Base-by-base conservation (phyloP, 768 basidiomycete genomes). In the Trametes gibbosa region DNA sequence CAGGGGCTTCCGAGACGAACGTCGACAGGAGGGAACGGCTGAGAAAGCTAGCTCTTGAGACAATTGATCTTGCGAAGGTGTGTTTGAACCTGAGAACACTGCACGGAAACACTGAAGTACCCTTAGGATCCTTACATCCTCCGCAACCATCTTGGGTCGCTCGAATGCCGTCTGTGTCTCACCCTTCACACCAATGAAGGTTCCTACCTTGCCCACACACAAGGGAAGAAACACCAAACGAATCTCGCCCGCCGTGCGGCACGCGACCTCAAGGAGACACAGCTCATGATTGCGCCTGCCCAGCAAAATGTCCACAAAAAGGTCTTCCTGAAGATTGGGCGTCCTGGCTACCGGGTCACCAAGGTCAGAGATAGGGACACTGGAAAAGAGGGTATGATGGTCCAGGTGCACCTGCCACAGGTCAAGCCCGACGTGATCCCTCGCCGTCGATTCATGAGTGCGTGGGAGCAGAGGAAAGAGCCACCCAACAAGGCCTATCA, bases 121-220 rank as follows among this genome's bases (percentile, higher is more conserved):
- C 56, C 54, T 37, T 65, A 92, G 93, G 96, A 98, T 76, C 96
- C 96, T 8, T 98, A 98, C 73, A 98, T 99, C 71, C 85, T 99
- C 37, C 92, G 96, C 74, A 99, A 98, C 73, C 97, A 99, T 74
- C 83, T 99, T 58, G 97, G 97, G 41, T 98, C 95, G 9, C 84
- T 98, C 41, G 96, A 98, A 84, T 99, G 97, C 78, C 92, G 95
- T 68, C 83, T 99, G 27, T 98, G 97, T 73, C 77, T 99, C 47
- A 99, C 97, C 0, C 83, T 99, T 12, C 97, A 99, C 76, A 98
- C 96, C n/a, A 98, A 98, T 68, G 97, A 99, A 75, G 97, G 97
- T 19, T 97, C 95, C 14, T 98, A 98, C 72, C 89, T 99, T 48
- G 97, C 97, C 0, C 97, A 99, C 68, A 99, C 97, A 0, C 97